phyloP scores from a whole-genome alignment of 129 eudicot species.

The Ambrosia trifida region DNA sequence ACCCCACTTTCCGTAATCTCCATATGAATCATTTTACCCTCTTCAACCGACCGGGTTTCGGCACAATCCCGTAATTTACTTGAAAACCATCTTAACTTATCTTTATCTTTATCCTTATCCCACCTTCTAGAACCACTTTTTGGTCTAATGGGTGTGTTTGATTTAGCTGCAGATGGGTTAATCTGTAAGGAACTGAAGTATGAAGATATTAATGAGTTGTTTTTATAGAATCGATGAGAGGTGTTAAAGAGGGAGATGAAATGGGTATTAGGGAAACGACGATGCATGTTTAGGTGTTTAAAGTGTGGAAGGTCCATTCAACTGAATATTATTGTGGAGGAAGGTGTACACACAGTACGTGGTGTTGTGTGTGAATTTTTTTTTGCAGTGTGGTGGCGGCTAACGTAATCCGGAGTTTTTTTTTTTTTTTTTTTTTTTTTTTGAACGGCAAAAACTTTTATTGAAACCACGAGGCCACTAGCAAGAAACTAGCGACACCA shows the following conservation, averaged over 20 bases:
- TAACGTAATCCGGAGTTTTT: slow-evolving; percentile 7
- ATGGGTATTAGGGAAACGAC: slow-evolving; percentile 23
- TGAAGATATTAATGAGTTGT: slow-evolving; percentile 19
- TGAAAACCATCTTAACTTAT: slow-evolving; percentile 38
- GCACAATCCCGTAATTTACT: slow-evolving; percentile 39
- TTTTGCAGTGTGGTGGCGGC: slow-evolving; percentile 8
- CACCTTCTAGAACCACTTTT: slow-evolving; percentile 7
- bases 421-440: no score
- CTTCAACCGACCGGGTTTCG: slow-evolving; percentile 24
- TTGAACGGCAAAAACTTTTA: no score
- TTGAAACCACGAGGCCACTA: no score
- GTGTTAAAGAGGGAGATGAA: slow-evolving; percentile 3
- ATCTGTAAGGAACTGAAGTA: slow-evolving; percentile 25
- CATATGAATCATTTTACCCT: slow-evolving; percentile 37
- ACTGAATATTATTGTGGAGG: background rate
- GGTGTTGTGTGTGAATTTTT: slow-evolving; percentile 20
- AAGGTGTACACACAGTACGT: slow-evolving; percentile 16
- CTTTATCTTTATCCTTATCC: slow-evolving; percentile 35
- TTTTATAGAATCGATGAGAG: slow-evolving; percentile 8
- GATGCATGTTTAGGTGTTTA: slow-evolving; percentile 33
- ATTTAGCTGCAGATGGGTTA: slow-evolving; percentile 8
- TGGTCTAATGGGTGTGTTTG: slow-evolving; percentile 11
- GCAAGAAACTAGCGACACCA: no score
- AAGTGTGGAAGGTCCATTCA: slow-evolving; percentile 32
- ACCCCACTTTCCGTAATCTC: slow-evolving; percentile 34